A percentile compares a stretch with the other conserved stretches of the same genome.
Conservation (phyloP, 345 rosid species). For the Aethionema arabicum region DNA sequence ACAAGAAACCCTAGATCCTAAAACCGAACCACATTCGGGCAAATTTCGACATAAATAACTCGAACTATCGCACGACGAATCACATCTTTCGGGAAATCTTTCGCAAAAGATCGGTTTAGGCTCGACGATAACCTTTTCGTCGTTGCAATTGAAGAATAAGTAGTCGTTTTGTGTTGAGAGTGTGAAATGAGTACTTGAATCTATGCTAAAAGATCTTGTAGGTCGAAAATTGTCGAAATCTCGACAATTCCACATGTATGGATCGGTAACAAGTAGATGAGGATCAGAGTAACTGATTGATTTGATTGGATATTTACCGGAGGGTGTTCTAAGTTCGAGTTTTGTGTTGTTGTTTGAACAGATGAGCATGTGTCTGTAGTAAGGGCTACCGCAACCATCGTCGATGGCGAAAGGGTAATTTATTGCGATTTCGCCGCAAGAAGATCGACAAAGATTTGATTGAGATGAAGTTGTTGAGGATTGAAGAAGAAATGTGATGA, state of each 20-base stretch:
- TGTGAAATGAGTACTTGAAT: conserved; percentile 73
- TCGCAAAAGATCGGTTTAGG: conserved; percentile 85
- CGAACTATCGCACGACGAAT: conserved; percentile 84
- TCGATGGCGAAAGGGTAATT: conserved; percentile 75
- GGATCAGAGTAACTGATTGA: conserved; percentile 81
- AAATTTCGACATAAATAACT: conserved; percentile 88
- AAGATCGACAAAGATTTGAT: conserved; percentile 54
- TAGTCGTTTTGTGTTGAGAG: conserved; percentile 85
- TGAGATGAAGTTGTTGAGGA: conserved; percentile 38
- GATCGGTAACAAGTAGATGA: conserved; percentile 68
- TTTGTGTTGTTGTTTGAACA: conserved; percentile 55
- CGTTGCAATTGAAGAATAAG: conserved; percentile 85
- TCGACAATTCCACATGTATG: conserved; percentile 83
- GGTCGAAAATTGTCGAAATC: conserved; percentile 70
- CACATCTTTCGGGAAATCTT: conserved; percentile 81
- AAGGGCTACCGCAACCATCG: conserved; percentile 90
- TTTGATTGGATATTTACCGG: conserved; percentile 68
- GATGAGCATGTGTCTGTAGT: conserved; percentile 72
- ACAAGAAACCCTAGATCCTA: conserved; percentile 55
- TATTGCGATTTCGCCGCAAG: conserved; percentile 74
- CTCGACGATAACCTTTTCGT: conserved; percentile 63
- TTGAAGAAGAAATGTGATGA: conserved; percentile 17
- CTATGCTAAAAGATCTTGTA: conserved; percentile 80
- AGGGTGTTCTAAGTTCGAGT: conserved; percentile 80
- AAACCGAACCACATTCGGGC: conserved; percentile 61